Base-by-base conservation (phyloP, 306 rosid genomes). In the Argentina anserina region DNA sequence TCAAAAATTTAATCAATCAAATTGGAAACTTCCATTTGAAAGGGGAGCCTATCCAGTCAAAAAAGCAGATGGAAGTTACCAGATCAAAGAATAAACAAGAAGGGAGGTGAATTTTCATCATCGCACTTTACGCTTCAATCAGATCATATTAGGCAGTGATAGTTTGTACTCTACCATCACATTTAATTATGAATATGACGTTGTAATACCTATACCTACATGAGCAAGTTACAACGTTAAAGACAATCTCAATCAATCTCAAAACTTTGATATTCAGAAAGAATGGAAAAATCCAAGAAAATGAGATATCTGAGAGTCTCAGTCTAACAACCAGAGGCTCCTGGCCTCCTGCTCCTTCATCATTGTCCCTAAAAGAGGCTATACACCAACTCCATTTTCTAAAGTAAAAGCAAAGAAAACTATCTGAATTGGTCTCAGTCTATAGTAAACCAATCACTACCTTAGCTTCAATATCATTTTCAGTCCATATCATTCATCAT, bases 391-490 rank as follows among this genome's bases (percentile, higher is more conserved):
- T 72, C 85, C 77, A 84, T 75, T 84, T 77, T 84, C 79, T 80
- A 82, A 87, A 84, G 97, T 87, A 87, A 82, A 87, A 86, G 96
- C 89, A 85, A 92, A 81, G 90, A 86, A 86, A 84, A 86, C 72
- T 67, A 46, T 67, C 52, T 65, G 63, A 53, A 41, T 45, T 18
- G 8, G 13, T 61, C 42, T 33, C 66, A 15, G 15, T 45, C 46
- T 14, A 28, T 2, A 46, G 41, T 18, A 25, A 72, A 69, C 12
- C 49, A 59, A 68, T 36, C 74, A 26, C 70, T 62, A 36, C 45
- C 46, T 58, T 20, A 17, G 33, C 60, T 61, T 12, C 76, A 3
- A 33, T 26, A 26, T 69, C 20, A n/a, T 12, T 73, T 31, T 26
- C 58, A 9, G 26, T 70, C 53, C 49, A 4, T 21, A 20, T 31